Base-by-base conservation (phyloP, 495 filamentous ascomycete species). In the Corynascus novoguineensis region DNA sequence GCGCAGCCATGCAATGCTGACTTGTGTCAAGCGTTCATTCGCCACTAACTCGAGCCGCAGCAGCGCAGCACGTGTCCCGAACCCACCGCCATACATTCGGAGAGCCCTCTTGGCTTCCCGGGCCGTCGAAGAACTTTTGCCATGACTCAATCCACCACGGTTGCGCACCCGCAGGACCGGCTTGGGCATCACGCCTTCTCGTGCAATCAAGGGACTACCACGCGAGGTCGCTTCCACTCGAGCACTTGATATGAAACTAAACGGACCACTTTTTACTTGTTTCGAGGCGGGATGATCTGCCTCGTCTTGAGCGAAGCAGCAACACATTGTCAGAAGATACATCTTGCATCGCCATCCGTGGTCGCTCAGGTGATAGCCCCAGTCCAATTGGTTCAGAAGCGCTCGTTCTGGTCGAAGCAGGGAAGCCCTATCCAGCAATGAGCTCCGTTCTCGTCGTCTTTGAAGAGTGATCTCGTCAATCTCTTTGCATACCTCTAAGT, bases 1-100 rank as follows among this genome's bases (percentile, higher is more conserved):
- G 56, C 56, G 25, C 48, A 0, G 25, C 56, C 56, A 47, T 52
- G 50, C 61, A 22, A 60, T 63, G 54, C 55, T 66, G 65, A 58
- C 59, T 68, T 70, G 67, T 70, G 67, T 68, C 67, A 70, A 59
- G 27, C 57, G 49, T 52, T 60, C 57, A 70, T 70, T 70, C 67
- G 67, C 55, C 41, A 41, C 24, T 34, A 37, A n/a, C 46, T 63
- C 56, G 46, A 53, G 55, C 63, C 56, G 57, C 62, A 52, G 46
- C 47, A 49, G 28, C 21, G 51, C 9, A 35, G 53, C 62, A 59
- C 59, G 57, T 64, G 57, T 53, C 34, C 55, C 17, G 22, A 32
- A 28, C 22, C 44, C 24, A 24, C 19, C 41, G 37, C 53, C 50
- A 55, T 61, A 61, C 40, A 9, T 10, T 38, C 50, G 27, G 35